Evolutionary conservation across 2,329 filamentous ascomycete genomes (phyloP), one percentile per base, ranked within the genome.

Genomic region (Lojkania enalia): DNA sequence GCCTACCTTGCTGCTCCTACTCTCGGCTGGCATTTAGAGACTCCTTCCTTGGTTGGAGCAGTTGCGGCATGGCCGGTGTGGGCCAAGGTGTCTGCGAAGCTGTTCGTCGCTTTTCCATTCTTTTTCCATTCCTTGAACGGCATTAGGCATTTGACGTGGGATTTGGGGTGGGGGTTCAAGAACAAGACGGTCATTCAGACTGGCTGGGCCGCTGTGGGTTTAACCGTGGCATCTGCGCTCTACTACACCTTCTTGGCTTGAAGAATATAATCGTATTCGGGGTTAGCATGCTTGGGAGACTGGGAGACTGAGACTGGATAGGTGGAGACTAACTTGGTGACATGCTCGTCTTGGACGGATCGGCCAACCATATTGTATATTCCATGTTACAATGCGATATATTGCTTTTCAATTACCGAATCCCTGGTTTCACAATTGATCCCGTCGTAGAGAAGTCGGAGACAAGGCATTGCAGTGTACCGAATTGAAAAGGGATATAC

Each of bases 1-100:
- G 82, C 86, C 42, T 96, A 96, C 79, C 85, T 96, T 50, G 81
- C 81, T 54, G 85, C 90, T 0, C 91, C 91, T 4, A 73, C 87
- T 32, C 71, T 89, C 42, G 91, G 86, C 54, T 85, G 81, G 79
- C 82, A 88, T 64, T 69, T 88, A 40, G 84, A 86, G 68, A 81
- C 77, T 20, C 79, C 80, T 16, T 79, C 76, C 16, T 69, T 88
- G 61, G 84, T 83, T 5, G 83, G 83, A 23, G 76, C 79, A 18
- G 84, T 88, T 63, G 85, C 77, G 5, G 74, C 79, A 32, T 79
- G 83, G 69, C 83, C 84, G 1, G 49, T 82, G 7, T 70, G 74
- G 13, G 74, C 76, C 20, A 86, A 88, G 74, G 59, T 85, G 16
- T 57, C 67, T 14, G 63, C 83, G 16, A 89, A 88, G 74, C 69